These are phyloP conservation scores for Senna tora DNA, from an alignment of 306 rosid genomes.

Conservation along the genomic window DNA sequence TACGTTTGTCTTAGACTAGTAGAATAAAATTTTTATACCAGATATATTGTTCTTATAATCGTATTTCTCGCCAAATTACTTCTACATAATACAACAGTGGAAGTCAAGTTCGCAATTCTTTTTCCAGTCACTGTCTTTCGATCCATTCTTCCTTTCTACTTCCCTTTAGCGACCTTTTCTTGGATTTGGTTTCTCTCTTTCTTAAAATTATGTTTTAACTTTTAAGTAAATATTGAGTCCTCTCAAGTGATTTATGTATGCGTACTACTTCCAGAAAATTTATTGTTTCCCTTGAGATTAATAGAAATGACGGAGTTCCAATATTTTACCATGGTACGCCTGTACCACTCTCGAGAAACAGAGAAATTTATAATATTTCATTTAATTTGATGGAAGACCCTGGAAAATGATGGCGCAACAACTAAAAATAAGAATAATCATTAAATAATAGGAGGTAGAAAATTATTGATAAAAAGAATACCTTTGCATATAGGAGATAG, in stretches of 20 bases:
- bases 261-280: neutral
- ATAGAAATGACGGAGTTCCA: neutral
- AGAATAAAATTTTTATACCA: too few relatives aligned
- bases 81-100: neutral
- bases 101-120: neutral
- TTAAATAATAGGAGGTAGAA: too few relatives aligned
- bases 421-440: too few relatives aligned
- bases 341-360: neutral
- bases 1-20: neutral
- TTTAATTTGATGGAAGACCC: neutral
- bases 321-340: neutral
- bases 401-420: too few relatives aligned
- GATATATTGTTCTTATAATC: too few relatives aligned
- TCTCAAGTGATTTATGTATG: neutral
- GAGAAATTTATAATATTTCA: neutral
- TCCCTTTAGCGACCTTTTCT: too few relatives aligned
- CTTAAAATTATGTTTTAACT: neutral
- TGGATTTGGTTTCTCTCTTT: too few relatives aligned
- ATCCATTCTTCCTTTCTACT: neutral
- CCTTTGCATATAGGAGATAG: too few relatives aligned
- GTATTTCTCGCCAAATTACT: neutral
- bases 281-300: neutral
- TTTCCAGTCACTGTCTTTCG: neutral
- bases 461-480: too few relatives aligned
- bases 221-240: neutral